Evolutionary conservation across 305 asterid genomes (phyloP).

Genomic region (Ruellia speciosa): DNA sequence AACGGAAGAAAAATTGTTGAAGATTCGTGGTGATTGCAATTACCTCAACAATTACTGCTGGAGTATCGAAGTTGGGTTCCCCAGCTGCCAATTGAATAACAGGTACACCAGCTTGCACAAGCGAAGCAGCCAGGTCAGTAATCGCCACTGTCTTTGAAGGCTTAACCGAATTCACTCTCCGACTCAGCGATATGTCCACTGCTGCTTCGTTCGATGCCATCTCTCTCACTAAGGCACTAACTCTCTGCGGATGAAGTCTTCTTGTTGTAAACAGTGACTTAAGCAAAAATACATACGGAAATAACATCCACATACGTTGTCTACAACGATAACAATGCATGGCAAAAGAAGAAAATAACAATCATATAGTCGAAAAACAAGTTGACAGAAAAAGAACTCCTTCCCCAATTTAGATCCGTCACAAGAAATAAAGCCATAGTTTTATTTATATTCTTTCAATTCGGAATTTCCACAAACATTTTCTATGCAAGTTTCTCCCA

Average conservation of each 20-base stretch:
- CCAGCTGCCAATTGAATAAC: constrained; percentile 91
- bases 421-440: too few relatives aligned
- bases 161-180: constrained; percentile 80
- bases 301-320: too few relatives aligned
- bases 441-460: too few relatives aligned
- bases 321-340: too few relatives aligned
- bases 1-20: too few relatives aligned
- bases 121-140: constrained; percentile 88
- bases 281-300: constrained; percentile 18
- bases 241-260: constrained; percentile 19
- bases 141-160: constrained; percentile 89
- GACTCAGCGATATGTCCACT: constrained; percentile 69
- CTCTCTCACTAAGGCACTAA: constrained; percentile 26
- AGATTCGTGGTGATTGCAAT: neutral
- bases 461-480: too few relatives aligned
- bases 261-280: constrained; percentile 28
- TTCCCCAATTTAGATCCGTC: too few relatives aligned
- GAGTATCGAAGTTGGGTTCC: constrained; percentile 97
- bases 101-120: constrained; percentile 94
- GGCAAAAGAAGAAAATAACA: too few relatives aligned
- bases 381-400: too few relatives aligned
- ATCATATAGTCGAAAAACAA: too few relatives aligned
- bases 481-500: too few relatives aligned
- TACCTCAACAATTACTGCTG: constrained; percentile 77
- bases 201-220: constrained; percentile 28